phyloP scores from a whole-genome alignment of 225 moss, liverwort and hornwort species.

The Thuidium tamariscinum region DNA sequence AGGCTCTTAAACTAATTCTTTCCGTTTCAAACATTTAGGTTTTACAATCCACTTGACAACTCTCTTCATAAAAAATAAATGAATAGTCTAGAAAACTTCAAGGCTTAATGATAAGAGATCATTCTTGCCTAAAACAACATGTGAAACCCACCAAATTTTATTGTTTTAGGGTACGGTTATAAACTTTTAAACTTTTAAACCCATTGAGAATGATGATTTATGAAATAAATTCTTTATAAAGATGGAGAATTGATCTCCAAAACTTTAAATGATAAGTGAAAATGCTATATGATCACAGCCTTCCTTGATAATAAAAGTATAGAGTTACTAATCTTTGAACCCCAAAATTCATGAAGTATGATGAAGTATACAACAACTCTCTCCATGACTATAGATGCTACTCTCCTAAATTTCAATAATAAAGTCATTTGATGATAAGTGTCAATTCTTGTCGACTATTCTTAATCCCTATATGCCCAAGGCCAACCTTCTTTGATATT shows the following conservation, averaged over 20 bases:
- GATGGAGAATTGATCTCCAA: too few relatives aligned
- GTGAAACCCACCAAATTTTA: neutral
- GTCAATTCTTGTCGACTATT: neutral
- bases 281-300: too few relatives aligned
- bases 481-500: too few relatives aligned
- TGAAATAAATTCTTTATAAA: too few relatives aligned
- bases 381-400: neutral
- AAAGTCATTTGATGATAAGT: neutral
- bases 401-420: neutral
- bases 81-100: neutral
- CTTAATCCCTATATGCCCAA: too few relatives aligned
- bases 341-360: neutral
- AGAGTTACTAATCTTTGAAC: neutral
- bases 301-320: too few relatives aligned
- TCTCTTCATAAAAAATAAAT: neutral
- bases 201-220: neutral
- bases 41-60: neutral
- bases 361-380: too few relatives aligned
- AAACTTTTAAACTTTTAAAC: neutral
- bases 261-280: neutral
- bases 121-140: accelerated
- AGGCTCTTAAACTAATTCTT: neutral
- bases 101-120: neutral
- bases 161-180: accelerated
- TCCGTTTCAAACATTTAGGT: accelerated